Percentiles rank a stretch among this genome's conserved stretches.
Evolutionary conservation across 495 filamentous ascomycete species (phyloP).

Genomic region (Zalerion maritima): DNA sequence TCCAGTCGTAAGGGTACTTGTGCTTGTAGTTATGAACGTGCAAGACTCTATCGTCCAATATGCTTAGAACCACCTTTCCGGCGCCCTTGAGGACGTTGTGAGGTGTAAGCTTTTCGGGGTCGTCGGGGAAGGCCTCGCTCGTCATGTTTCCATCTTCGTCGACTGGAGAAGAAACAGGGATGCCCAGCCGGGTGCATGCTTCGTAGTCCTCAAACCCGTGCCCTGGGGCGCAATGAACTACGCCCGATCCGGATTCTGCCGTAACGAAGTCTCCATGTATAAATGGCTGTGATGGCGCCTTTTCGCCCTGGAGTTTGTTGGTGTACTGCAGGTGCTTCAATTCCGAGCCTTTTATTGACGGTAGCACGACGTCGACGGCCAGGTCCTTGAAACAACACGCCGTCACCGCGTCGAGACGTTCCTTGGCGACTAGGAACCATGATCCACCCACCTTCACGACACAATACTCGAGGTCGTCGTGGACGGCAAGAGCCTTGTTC

Average conservation of each 20-base stretch:
- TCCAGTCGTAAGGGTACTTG: constrained; percentile 97
- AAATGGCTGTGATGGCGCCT: constrained; percentile 44
- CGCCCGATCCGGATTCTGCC: constrained; percentile 69
- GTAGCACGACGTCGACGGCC: constrained; percentile 31
- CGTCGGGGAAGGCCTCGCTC: constrained; percentile 49
- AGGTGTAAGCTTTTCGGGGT: constrained; percentile 46
- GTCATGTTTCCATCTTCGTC: constrained; percentile 72
- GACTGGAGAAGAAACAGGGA: constrained; percentile 63
- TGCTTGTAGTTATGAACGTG: constrained; percentile 56
- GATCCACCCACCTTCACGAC: constrained; percentile 46
- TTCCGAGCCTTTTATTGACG: constrained; percentile 47
- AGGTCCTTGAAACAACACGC: constrained; percentile 14
- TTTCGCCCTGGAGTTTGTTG: constrained; percentile 43
- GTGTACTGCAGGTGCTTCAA: constrained; percentile 51
- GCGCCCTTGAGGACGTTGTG: constrained; percentile 48
- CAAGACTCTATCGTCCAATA: constrained; percentile 50
- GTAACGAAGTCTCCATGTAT: constrained; percentile 79
- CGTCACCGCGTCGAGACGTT: constrained; percentile 38
- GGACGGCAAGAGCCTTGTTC: constrained; percentile 75
- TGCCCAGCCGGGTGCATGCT: constrained; percentile 49
- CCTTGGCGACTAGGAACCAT: constrained; percentile 41
- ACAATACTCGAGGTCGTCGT: constrained; percentile 55
- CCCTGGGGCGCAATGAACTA: constrained; percentile 88
- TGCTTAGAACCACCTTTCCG: constrained; percentile 49
- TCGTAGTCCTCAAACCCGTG: constrained; percentile 96